Evolutionary conservation across 1,284 basidiomycete species (phyloP).

Genomic region (Thelephora terrestris): DNA sequence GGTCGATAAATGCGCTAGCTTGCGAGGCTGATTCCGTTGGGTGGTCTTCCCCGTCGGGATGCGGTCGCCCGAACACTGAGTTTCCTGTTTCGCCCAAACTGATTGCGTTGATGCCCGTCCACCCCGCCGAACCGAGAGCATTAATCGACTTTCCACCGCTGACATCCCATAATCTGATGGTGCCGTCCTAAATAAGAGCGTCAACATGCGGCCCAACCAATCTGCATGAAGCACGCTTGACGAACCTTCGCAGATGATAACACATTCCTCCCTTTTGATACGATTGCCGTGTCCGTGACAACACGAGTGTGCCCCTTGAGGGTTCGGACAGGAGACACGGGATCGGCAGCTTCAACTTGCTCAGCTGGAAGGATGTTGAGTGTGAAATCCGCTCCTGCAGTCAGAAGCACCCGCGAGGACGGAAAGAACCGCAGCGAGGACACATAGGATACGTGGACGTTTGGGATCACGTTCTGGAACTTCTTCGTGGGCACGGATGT

Average conservation of each 20-base stretch:
- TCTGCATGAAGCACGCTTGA: not conserved
- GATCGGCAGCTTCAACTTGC: constrained; percentile 19
- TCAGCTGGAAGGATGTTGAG: constrained; percentile 53
- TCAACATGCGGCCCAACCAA: not conserved
- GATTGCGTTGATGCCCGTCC: constrained; percentile 35
- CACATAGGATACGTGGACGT: constrained; percentile 45
- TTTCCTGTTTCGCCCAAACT: constrained; percentile 29
- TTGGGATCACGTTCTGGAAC: constrained; percentile 21
- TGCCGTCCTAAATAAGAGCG: constrained; percentile 46
- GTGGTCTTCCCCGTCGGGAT: constrained; percentile 12
- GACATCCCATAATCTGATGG: constrained; percentile 70
- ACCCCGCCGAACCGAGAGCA: constrained; percentile 26
- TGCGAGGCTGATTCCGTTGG: not conserved
- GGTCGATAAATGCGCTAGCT: constrained; percentile 18
- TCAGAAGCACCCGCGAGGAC: constrained; percentile 52
- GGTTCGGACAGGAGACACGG: constrained; percentile 40
- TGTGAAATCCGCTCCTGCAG: constrained; percentile 52
- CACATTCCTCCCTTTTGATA: constrained; percentile 55
- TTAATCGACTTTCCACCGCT: constrained; percentile 39
- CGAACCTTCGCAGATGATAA: constrained; percentile 31
- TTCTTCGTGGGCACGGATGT: constrained; percentile 7
- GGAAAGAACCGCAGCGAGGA: constrained; percentile 53
- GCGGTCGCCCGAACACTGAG: constrained; percentile 6
- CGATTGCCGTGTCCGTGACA: constrained; percentile 48
- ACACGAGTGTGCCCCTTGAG: constrained; percentile 62